Conservation (phyloP, 805 yeast genomes). For the Zygoascus flipseniorum region DNA sequence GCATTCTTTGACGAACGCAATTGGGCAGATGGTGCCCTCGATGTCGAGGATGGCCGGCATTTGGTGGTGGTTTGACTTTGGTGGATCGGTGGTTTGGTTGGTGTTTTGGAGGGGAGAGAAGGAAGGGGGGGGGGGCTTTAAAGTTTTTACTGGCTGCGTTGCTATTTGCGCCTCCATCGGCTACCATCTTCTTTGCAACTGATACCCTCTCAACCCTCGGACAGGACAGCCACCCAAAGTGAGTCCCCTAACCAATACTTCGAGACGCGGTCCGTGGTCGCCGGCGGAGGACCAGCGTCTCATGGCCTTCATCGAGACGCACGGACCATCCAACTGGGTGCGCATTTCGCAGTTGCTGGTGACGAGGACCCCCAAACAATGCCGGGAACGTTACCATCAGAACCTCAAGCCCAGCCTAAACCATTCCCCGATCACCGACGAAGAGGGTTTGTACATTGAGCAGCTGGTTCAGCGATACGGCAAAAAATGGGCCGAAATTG, state of each 20-base stretch:
- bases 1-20: slow-evolving; percentile 72
- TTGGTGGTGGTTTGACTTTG: not conserved
- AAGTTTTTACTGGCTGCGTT: not conserved
- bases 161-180: not conserved
- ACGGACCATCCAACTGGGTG: slow-evolving; percentile 87
- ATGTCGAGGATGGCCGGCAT: slow-evolving; percentile 49
- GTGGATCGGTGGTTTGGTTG: not conserved
- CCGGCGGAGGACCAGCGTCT: slow-evolving; percentile 72
- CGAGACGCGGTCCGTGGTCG: slow-evolving; percentile 78
- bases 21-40: slow-evolving; percentile 92
- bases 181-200: not conserved
- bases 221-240: not conserved
- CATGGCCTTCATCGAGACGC: slow-evolving; percentile 55
- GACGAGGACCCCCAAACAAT: slow-evolving; percentile 82
- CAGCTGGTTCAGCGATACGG: slow-evolving; percentile 71
- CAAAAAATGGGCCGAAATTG: slow-evolving; percentile 89
- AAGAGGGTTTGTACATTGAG: slow-evolving; percentile 78
- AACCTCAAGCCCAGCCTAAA: slow-evolving; percentile 79
- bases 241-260: slow-evolving; percentile 6
- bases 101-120: not conserved
- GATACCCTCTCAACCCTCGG: not conserved
- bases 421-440: slow-evolving; percentile 72
- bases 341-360: slow-evolving; percentile 65
- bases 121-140: no score
- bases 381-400: slow-evolving; percentile 87